Evolutionary conservation across 2,329 filamentous ascomycete genomes (phyloP).

Genomic region (Bipolaris zeicola): DNA sequence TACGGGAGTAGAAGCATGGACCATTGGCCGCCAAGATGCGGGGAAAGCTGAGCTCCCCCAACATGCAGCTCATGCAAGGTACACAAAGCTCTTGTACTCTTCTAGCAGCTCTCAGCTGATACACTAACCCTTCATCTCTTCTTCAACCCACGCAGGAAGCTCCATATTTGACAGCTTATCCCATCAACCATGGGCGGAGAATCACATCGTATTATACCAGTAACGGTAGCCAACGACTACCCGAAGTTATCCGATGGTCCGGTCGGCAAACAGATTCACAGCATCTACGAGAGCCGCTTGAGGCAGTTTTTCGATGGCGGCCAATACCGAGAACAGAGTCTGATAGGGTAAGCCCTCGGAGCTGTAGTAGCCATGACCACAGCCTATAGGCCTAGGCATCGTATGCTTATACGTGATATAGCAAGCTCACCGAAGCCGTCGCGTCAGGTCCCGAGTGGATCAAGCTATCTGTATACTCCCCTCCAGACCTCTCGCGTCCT

Average conservation of each 20-base stretch:
- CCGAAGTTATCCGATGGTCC: constrained; percentile 45
- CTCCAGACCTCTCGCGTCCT: constrained; percentile 77
- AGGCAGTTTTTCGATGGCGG: constrained; percentile 78
- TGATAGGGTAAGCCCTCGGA: constrained; percentile 65
- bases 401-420: constrained; percentile 41
- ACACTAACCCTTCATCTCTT: neutral
- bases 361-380: neutral
- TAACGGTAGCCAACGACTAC: constrained; percentile 33
- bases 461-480: constrained; percentile 84
- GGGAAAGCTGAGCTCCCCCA: constrained; percentile 29
- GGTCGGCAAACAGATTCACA: constrained; percentile 65
- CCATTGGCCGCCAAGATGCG: constrained; percentile 27
- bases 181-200: constrained; percentile 45
- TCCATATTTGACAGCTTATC: neutral
- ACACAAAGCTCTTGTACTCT: constrained; percentile 17
- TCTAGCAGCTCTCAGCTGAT: constrained; percentile 14
- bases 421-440: constrained; percentile 73
- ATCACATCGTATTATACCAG: constrained; percentile 35
- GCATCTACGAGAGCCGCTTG: constrained; percentile 84
- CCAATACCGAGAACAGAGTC: constrained; percentile 72
- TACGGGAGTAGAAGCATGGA: constrained; percentile 12
- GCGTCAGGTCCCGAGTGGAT: constrained; percentile 75
- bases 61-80: constrained; percentile 31
- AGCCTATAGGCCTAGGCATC: neutral
- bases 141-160: neutral